Evolutionary conservation across 2,329 filamentous ascomycete species (phyloP), one percentile per base, ranked within the genome.

Genomic region (Curvularia eragrostidis): DNA sequence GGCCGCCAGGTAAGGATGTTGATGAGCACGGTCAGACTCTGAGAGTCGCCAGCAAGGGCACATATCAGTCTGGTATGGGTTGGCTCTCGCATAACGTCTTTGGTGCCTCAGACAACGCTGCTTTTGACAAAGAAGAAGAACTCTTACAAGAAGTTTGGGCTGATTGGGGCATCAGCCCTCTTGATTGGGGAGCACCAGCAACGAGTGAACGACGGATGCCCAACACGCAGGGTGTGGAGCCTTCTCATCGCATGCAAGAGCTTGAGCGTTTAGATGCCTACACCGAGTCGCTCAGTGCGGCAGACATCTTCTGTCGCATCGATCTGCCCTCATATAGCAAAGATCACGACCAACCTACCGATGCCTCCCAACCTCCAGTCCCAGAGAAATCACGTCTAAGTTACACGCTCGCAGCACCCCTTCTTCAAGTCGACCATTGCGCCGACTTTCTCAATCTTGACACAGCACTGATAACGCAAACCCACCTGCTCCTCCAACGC

Each of bases 31-130:
- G 90, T 1, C 83, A 90, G 53, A 84, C 83, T 9, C 81, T 94
- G 41, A 87, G 93, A 23, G 90, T 97, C 10, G 82, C 94, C 51
- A 99, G 95, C 73, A 82, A 91, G 69, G 85, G 86, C 50, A 96
- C 93, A 0, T 97, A 96, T 69, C 79, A 84, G 30, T 77, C 81
- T 9, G 91, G 89, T 15, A 95, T 97, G 89, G 93, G 91, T 12
- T 82, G 88, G 84, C 76, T 93, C 26, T 85, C 83, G 47, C 85
- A 88, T 55, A 90, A 94, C 66, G 75, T 83, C 3, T 74, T 82
- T 10, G 57, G 78, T 30, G 67, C 80, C 15, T 72, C 77, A 41
- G 54, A 66, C 54, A 71, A 77, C 49, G 62, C 73, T 46, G 69
- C 70, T 34, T 75, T 80, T 23, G 79, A 82, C 23, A 79, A 80